phyloP scores from a whole-genome alignment of 2,329 filamentous ascomycete species.

The Cephalotrichum gorgonifer region DNA sequence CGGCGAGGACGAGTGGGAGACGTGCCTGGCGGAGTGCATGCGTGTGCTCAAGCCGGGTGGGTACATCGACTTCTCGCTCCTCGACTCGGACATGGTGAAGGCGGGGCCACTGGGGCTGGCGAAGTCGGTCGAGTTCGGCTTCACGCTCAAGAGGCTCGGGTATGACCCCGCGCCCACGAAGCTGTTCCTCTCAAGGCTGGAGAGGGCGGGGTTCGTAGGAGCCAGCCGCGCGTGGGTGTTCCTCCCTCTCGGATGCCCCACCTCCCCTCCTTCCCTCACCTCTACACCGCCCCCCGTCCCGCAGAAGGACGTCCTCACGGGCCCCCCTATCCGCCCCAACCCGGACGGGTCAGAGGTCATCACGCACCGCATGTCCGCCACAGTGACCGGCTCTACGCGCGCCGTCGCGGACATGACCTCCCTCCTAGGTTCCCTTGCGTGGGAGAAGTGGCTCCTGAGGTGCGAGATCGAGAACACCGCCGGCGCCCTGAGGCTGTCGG shows the following conservation, averaged over 20 bases:
- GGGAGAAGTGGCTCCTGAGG: constrained; percentile 93
- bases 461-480: constrained; percentile 72
- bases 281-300: background rate
- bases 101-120: constrained; percentile 70
- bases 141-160: constrained; percentile 77
- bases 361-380: constrained; percentile 49
- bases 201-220: constrained; percentile 65
- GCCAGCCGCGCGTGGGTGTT: constrained; percentile 83
- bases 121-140: constrained; percentile 84
- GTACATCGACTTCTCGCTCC: constrained; percentile 79
- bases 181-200: constrained; percentile 65
- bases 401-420: constrained; percentile 68
- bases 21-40: constrained; percentile 74
- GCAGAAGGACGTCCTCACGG: constrained; percentile 11
- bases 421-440: constrained; percentile 76
- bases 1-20: constrained; percentile 75
- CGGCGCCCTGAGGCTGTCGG: constrained; percentile 49
- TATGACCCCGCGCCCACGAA: constrained; percentile 83
- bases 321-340: constrained; percentile 20
- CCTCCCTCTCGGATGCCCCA: constrained; percentile 62
- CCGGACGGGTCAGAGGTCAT: constrained; percentile 27
- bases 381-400: constrained; percentile 56
- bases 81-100: constrained; percentile 85
- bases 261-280: constrained; percentile 3
- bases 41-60: constrained; percentile 89